Evolutionary conservation across 169 alveolate species (phyloP), one percentile per base, ranked within the genome.

Genomic region (Plasmodium knowlesi): DNA sequence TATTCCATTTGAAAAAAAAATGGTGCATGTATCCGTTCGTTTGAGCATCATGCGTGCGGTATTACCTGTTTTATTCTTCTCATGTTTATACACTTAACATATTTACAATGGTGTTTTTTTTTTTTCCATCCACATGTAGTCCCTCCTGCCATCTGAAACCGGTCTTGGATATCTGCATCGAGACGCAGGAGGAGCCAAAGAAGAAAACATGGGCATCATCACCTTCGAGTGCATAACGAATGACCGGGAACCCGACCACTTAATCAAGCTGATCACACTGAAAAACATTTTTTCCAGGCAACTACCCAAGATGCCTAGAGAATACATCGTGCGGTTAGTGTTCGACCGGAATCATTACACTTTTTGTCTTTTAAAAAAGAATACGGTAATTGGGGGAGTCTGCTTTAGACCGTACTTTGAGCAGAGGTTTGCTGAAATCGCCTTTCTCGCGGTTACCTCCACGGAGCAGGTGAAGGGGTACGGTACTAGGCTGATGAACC

Each of bases 251-350:
- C 98, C 98, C 19, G 98, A 97, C 54, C 98, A 98, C 80, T 86
- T 98, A 92, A 97, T 96, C 67, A 96, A 97, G 72, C 95, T 99
- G 34, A 97, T 98, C 37, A 98, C 99, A 16, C 96, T 98, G 28
- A 99, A 98, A 95, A 98, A 98, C 85, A 98, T 98, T 19, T 98
- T 98, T 82, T 98, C 99, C 16, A 98, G 99, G 41, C 99, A 99
- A 93, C 97, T 99, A 25, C 99, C 99, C 6, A 98, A 98, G 95
- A 99, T 99, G 99, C 99, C 99, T 41, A 96, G 99, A 89, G 99
- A 98, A 92, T 99, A 99, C 96, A 99, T 99, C 37, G 99, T 98
- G 8, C 96, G 99, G 78, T 97, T 99, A 25, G 99, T 98, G 22
- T 98, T 99, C 92, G 99, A 99, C 95, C 92, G 99, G 61, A 97